Evolutionary conservation across 75 land plant genomes (phyloP).

Genomic region (Ceratopteris richardii): DNA sequence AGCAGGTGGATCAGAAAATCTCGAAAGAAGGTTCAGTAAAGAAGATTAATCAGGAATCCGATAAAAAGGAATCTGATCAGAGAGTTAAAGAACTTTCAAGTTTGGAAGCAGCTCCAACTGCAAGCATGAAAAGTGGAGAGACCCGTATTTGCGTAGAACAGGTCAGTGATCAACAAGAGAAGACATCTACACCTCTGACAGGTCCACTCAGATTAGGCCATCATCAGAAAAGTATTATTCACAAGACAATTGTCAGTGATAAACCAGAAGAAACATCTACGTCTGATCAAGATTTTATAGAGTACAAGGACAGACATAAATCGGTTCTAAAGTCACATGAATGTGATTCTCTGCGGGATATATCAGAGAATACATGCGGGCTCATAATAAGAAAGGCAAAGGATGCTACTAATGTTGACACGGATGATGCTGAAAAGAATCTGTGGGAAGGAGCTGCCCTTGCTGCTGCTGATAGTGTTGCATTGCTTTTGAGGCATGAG

Average conservation of each 20-base stretch:
- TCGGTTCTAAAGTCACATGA: constrained; percentile 6
- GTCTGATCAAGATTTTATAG: constrained; percentile 53
- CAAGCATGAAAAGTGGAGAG: too few relatives aligned
- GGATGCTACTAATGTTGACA: constrained; percentile 16
- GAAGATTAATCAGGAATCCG: too few relatives aligned
- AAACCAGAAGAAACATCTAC: constrained; percentile 4
- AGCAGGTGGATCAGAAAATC: too few relatives aligned
- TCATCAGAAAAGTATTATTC: constrained; percentile 19
- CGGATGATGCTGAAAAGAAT: neutral
- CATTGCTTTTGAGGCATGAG: constrained; percentile 59
- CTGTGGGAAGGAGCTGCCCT: constrained; percentile 27
- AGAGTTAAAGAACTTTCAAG: too few relatives aligned
- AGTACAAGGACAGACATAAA: constrained; percentile 67
- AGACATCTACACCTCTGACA: constrained; percentile 7
- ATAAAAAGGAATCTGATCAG: too few relatives aligned
- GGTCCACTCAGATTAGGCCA: constrained; percentile 82
- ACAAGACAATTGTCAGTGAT: constrained; percentile 1
- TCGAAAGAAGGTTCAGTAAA: too few relatives aligned
- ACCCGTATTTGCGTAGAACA: too few relatives aligned
- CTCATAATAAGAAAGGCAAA: constrained; percentile 55
- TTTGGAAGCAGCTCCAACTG: too few relatives aligned
- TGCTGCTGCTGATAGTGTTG: constrained; percentile 66
- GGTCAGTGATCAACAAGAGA: constrained; percentile 2
- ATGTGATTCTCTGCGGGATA: neutral
- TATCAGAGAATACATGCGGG: constrained; percentile 42